Conservation (phyloP, 2,329 filamentous ascomycete species). For the Hyphodiscus sp. region DNA sequence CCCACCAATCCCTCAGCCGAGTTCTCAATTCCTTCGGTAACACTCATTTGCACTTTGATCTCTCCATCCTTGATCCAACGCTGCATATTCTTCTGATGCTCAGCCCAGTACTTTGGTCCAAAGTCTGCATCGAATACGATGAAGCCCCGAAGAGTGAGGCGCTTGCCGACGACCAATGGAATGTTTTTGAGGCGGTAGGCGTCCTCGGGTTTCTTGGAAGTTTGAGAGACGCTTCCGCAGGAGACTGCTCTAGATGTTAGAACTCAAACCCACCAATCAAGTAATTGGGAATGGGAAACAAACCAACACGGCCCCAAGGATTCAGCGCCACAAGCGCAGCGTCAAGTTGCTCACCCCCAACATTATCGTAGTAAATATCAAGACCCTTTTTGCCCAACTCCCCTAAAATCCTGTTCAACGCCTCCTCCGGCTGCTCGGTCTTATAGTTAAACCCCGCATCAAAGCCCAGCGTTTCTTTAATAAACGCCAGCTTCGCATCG, state of each 20-base stretch:
- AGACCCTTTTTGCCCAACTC: conserved; percentile 60
- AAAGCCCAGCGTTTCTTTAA: conserved; percentile 65
- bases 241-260: conserved; percentile 30
- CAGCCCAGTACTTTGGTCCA: conserved; percentile 51
- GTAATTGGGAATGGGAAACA: background rate
- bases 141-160: conserved; percentile 59
- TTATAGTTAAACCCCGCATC: conserved; percentile 76
- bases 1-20: conserved; percentile 57
- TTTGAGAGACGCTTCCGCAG: conserved; percentile 60
- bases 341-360: conserved; percentile 67
- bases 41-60: conserved; percentile 52
- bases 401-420: conserved; percentile 45
- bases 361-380: conserved; percentile 77
- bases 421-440: conserved; percentile 58
- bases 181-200: conserved; percentile 56
- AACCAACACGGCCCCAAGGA: conserved; percentile 51
- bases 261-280: background rate
- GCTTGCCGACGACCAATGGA: conserved; percentile 50
- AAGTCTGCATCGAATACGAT: conserved; percentile 56
- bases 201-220: conserved; percentile 49
- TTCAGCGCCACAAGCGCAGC: conserved; percentile 58
- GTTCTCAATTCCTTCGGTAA: conserved; percentile 61
- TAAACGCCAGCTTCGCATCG: conserved; percentile 66
- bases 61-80: conserved; percentile 62
- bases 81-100: conserved; percentile 59